phyloP scores from a whole-genome alignment of 371 early-diverging fungal species.

The Mucor indicus region DNA sequence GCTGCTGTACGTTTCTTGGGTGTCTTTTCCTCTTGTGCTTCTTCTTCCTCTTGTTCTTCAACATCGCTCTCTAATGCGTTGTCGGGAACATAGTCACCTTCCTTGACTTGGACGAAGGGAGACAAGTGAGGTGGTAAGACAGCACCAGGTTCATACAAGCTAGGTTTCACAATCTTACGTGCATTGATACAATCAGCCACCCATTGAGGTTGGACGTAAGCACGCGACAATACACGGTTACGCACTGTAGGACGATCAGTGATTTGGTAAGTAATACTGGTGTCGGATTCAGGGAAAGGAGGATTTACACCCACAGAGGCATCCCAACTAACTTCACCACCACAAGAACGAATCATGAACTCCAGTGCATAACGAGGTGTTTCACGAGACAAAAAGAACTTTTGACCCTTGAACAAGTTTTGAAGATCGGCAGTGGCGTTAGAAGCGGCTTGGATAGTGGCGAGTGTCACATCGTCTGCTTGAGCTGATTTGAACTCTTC shows the following conservation, averaged over 20 bases:
- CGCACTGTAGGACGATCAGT: slow-evolving; percentile 79
- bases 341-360: slow-evolving; percentile 86
- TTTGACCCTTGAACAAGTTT: slow-evolving; percentile 73
- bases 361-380: slow-evolving; percentile 90
- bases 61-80: slow-evolving; percentile 48
- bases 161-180: slow-evolving; percentile 64
- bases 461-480: slow-evolving; percentile 46
- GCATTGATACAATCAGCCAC: slow-evolving; percentile 93
- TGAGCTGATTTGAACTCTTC: slow-evolving; percentile 8
- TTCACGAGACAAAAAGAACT: slow-evolving; percentile 92
- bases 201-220: slow-evolving; percentile 99
- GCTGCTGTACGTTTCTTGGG: slow-evolving; percentile 58
- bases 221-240: slow-evolving; percentile 65
- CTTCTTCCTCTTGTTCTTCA: slow-evolving; percentile 56
- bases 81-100: slow-evolving; percentile 86
- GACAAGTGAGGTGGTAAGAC: slow-evolving; percentile 90
- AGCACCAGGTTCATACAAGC: slow-evolving; percentile 79
- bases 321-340: slow-evolving; percentile 93
- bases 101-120: slow-evolving; percentile 86
- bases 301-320: slow-evolving; percentile 75
- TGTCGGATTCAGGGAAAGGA: slow-evolving; percentile 74
- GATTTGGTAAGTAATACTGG: slow-evolving; percentile 85
- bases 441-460: slow-evolving; percentile 56
- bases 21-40: slow-evolving; percentile 74
- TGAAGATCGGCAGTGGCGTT: slow-evolving; percentile 51